Evolutionary conservation across 306 rosid genomes (phyloP), one percentile per base, ranked within the genome.

Genomic region (Prunus armeniaca): DNA sequence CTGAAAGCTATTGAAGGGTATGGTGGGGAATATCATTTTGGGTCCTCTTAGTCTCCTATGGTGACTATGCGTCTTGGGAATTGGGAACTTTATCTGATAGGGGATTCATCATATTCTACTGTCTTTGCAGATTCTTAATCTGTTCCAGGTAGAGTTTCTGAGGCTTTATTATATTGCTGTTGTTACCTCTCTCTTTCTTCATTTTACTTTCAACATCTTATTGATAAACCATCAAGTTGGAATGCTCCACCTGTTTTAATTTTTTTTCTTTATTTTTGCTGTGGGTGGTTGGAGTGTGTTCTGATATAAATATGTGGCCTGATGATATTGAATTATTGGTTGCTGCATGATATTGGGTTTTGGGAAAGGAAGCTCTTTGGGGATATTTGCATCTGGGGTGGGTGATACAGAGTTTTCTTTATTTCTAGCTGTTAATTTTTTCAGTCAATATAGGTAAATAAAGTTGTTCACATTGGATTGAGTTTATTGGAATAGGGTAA

Each of bases 61-160:
- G 75, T 86, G 96, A 80, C 86, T 84, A 47, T 79, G 80, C 72
- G 54, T 81, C 58, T 78, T 81, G 76, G 90, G 84, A 79, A 69
- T 82, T 75, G 64, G 47, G 78, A 73, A 71, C 51, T 85, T 84
- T 76, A 81, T 84, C 86, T 88, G 83, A 87, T 82, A 87, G 75
- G 57, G 64, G 89, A 85, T 79, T 86, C 79, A 51, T 68, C 80
- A 27, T 82, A 86, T 82, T 89, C 85, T 62, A 24, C 70, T 71
- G 20, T 74, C 72, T 79, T 78, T 75, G 67, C 73, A 71, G 63
- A 78, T 78, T 86, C 82, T 69, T 63, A 70, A 70, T 81, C 84
- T 81, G 51, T 79, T 86, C 67, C 82, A 41, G 92, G 94, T 91
- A 71, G 73, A 78, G 79, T 78, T 81, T 71, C 56, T 76, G 67